These are phyloP conservation scores for Podospora bellae-mahoneyi DNA, from an alignment of 495 filamentous ascomycete genomes.

Conservation along the genomic window DNA sequence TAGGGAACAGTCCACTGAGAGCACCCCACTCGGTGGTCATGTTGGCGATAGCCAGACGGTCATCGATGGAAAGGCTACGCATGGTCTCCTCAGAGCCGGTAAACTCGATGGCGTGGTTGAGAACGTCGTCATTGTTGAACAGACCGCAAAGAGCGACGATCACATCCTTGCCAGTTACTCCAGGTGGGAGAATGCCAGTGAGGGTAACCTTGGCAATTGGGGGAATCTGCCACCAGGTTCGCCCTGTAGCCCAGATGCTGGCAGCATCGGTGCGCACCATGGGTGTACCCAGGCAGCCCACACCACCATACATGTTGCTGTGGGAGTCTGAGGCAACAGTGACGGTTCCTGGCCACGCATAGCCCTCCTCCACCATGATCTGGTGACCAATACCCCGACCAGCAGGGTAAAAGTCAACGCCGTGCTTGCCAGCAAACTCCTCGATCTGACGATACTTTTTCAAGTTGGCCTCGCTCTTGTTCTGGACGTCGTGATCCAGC, in stretches of 20 bases:
- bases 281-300: slow-evolving; percentile 71
- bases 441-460: slow-evolving; percentile 85
- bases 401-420: slow-evolving; percentile 79
- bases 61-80: slow-evolving; percentile 68
- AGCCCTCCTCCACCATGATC: slow-evolving; percentile 41
- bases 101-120: slow-evolving; percentile 94
- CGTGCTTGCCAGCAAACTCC: slow-evolving; percentile 76
- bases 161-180: slow-evolving; percentile 93
- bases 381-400: slow-evolving; percentile 57
- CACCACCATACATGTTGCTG: slow-evolving; percentile 86
- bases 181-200: slow-evolving; percentile 67
- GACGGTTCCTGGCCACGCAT: slow-evolving; percentile 76
- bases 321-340: slow-evolving; percentile 81
- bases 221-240: slow-evolving; percentile 88
- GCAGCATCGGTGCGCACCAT: slow-evolving; percentile 86
- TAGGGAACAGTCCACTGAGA: slow-evolving; percentile 71
- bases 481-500: slow-evolving; percentile 92
- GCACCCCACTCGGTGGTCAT: slow-evolving; percentile 98
- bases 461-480: slow-evolving; percentile 76
- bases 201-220: slow-evolving; percentile 78
- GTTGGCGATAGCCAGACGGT: slow-evolving; percentile 81
- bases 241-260: slow-evolving; percentile 79
- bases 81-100: slow-evolving; percentile 76
- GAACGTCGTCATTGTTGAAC: slow-evolving; percentile 84
- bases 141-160: slow-evolving; percentile 86